Evolutionary conservation across 331 rosid genomes (phyloP).

Genomic region (Acacia pycnantha): DNA sequence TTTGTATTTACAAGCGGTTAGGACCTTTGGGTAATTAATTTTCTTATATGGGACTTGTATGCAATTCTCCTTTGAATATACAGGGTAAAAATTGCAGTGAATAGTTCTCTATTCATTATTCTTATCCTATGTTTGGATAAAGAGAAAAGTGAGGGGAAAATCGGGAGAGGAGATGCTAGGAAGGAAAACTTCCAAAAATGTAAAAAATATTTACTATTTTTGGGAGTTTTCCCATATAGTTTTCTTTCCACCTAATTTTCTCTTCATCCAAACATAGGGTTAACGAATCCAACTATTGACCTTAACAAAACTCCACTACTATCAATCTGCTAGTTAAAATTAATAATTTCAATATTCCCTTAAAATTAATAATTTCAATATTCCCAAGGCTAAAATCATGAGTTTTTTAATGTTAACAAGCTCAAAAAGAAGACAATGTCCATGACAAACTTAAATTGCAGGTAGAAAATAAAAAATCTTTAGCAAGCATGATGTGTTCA

Average conservation of each 20-base stretch:
- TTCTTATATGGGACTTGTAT: neutral
- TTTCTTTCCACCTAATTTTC: no score
- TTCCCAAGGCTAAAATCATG: neutral
- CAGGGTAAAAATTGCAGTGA: conserved; percentile 14
- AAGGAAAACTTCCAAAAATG: no score
- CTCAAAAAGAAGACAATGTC: neutral
- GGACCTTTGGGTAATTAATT: neutral
- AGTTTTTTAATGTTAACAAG: neutral
- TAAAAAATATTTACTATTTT: no score
- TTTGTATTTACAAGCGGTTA: neutral
- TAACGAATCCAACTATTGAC: conserved; percentile 22
- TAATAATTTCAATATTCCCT: neutral
- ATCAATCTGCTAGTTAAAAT: conserved; percentile 22
- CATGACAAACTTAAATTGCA: neutral
- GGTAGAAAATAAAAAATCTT: neutral
- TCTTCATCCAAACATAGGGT: no score
- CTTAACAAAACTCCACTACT: conserved; percentile 35
- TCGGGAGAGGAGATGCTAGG: no score
- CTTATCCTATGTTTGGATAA: neutral
- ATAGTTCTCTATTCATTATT: conserved; percentile 33
- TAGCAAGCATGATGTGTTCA: neutral
- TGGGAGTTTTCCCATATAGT: no score
- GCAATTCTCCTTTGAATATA: neutral
- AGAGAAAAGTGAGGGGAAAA: no score
- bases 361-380: neutral